Conservation (phyloP, 306 rosid species). For the Calophaca sinica region DNA sequence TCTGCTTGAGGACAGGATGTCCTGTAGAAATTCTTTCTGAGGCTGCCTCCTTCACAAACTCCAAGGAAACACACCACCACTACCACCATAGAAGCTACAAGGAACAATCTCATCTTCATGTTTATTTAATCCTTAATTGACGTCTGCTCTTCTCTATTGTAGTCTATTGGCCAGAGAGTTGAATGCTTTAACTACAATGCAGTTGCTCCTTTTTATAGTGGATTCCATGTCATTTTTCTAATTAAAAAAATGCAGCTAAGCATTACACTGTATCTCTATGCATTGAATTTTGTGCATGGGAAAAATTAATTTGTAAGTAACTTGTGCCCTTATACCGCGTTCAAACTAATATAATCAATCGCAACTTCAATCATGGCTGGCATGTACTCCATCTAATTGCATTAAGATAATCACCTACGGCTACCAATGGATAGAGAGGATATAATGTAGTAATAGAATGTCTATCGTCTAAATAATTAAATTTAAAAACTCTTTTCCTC, state of each 20-base stretch:
- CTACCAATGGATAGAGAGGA: not conserved
- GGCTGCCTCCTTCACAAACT: slow-evolving; percentile 52
- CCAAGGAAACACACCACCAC: slow-evolving; percentile 35
- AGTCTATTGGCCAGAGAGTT: not conserved
- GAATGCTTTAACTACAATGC: slow-evolving; percentile 24
- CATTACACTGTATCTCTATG: not conserved
- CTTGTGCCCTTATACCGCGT: not conserved
- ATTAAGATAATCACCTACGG: slow-evolving; percentile 13
- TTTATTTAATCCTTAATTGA: not conserved
- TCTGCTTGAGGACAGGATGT: slow-evolving; percentile 56
- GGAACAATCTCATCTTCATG: slow-evolving; percentile 41
- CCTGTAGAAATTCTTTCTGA: slow-evolving; percentile 56
- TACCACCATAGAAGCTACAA: slow-evolving; percentile 40
- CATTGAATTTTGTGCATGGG: not conserved
- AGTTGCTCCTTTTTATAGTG: slow-evolving; percentile 39
- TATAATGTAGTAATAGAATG: not conserved
- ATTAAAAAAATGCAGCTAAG: slow-evolving; percentile 14
- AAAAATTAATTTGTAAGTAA: not conserved
- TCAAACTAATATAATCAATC: not conserved
- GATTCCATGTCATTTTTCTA: slow-evolving; percentile 4
- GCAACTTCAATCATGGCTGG: slow-evolving; percentile 13
- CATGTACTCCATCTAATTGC: not conserved
- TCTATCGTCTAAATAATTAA: no score
- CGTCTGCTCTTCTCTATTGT: not conserved
- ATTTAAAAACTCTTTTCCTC: no score